phyloP scores from a whole-genome alignment of 352 stramenopile genomes.

The Pythium monospermum region DNA sequence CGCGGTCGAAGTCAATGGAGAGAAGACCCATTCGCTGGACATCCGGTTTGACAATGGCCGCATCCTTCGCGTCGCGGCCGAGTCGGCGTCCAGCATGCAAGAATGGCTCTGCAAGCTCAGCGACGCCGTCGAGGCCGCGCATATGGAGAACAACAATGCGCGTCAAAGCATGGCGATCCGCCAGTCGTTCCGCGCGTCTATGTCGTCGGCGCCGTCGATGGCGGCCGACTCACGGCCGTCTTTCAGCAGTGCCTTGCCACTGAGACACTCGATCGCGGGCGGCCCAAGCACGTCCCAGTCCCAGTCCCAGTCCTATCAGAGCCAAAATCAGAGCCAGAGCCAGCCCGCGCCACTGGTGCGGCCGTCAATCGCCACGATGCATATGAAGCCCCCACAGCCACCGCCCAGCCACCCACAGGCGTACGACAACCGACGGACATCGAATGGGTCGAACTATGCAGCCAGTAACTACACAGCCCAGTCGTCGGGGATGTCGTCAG shows the following conservation, averaged over 20 bases:
- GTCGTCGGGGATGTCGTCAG: slow-evolving; percentile 20
- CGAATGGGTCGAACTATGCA: slow-evolving; percentile 16
- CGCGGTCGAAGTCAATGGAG: slow-evolving; percentile 65
- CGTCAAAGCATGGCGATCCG: slow-evolving; percentile 42
- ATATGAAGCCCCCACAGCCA: neutral
- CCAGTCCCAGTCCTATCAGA: too few relatives aligned
- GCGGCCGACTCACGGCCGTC: slow-evolving; percentile 19
- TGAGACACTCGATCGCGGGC: slow-evolving; percentile 42
- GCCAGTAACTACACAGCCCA: slow-evolving; percentile 3
- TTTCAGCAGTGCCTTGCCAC: slow-evolving; percentile 18
- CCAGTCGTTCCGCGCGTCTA: slow-evolving; percentile 38
- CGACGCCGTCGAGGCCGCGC: slow-evolving; percentile 60
- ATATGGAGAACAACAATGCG: slow-evolving; percentile 51
- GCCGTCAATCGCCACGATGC: slow-evolving; percentile 17
- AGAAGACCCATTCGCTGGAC: slow-evolving; percentile 56
- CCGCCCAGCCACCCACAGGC: neutral
- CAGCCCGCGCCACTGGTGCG: neutral
- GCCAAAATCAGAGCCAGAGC: too few relatives aligned
- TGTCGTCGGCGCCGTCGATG: slow-evolving; percentile 18
- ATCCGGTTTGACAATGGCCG: slow-evolving; percentile 75
- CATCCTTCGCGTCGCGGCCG: slow-evolving; percentile 63
- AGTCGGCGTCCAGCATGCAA: slow-evolving; percentile 59
- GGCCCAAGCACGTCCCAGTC: too few relatives aligned
- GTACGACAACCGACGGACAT: slow-evolving; percentile 7
- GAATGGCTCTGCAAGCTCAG: slow-evolving; percentile 69